Base-by-base conservation (phyloP, 2,329 filamentous ascomycete species). In the Trichoderma cornu-damae region DNA sequence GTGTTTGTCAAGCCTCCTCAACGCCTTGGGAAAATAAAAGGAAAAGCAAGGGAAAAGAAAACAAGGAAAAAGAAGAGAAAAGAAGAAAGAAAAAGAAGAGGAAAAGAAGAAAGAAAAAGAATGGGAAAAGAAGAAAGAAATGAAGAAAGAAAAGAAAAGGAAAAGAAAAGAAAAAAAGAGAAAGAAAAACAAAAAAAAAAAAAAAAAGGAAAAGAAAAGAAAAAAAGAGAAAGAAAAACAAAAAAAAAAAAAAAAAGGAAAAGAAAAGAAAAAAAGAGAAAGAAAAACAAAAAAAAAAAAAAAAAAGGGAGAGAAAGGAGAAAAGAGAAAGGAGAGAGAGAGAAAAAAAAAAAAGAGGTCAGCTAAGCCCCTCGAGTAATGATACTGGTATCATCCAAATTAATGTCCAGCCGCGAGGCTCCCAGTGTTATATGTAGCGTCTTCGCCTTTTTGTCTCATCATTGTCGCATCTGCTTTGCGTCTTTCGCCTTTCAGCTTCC, bases 321-420 rank as follows among this genome's bases (percentile, higher is more conserved):
- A n/a, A 49, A 37, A 54, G 37, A 37, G 20, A 22, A 43, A 34
- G 26, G 11, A 30, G 28, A 46, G 24, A 30, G 7, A 54, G 20
- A n/a, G 11, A 20, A 44, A 24, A 3, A 18, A 26, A n/a, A 30
- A 42, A 42, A 32, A 18, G 40, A 55, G 35, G 44, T 57, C 35
- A 32, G 28, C 26, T 42, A 35, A n/a, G 35, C 37, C n/a, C n/a
- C 44, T 35, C 44, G 26, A 35, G n/a, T 18, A 40, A 37, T 48
- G 35, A 26, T 55, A 55, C 52, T 55, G 32, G 52, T 22, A 35
- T 47, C 43, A 42, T 55, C 52, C 52, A 55, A 48, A 26, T 30
- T 44, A 56, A 59, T 47, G 53, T 59, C 32, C 40, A 59, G 58
- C 58, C 58, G 58, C 50, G 58, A 48, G 58, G 58, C 58, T 57